Conservation (phyloP, 805 yeast genomes). For the Saccharomycopsis sp. region DNA sequence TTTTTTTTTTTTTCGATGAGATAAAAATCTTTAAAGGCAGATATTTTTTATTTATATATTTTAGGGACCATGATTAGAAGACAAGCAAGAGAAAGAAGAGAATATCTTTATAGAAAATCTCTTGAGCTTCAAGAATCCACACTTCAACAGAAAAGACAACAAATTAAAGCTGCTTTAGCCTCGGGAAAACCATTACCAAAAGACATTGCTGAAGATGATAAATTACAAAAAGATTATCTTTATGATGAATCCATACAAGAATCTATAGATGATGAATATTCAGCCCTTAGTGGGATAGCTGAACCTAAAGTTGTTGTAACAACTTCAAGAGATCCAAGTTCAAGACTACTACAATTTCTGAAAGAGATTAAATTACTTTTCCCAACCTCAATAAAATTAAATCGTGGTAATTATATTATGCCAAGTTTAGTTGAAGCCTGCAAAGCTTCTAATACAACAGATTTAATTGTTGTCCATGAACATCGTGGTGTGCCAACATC, state of each 20-base stretch:
- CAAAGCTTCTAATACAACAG: constrained; percentile 73
- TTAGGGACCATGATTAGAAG: constrained; percentile 55
- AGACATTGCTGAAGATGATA: constrained; percentile 82
- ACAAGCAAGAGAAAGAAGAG: constrained; percentile 95
- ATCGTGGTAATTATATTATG: constrained; percentile 89
- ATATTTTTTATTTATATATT: constrained; percentile 1
- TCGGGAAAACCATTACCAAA: constrained; percentile 85
- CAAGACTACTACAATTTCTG: constrained; percentile 81
- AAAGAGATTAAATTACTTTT: constrained; percentile 86
- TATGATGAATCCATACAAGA: constrained; percentile 74
- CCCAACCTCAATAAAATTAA: constrained; percentile 82
- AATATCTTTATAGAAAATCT: constrained; percentile 83
- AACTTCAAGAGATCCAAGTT: constrained; percentile 86
- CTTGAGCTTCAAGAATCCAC: constrained; percentile 86
- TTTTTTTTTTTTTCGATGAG: background rate
- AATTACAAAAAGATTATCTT: constrained; percentile 72
- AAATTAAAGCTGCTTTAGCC: constrained; percentile 80
- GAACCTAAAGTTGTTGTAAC: constrained; percentile 92
- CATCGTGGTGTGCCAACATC: constrained; percentile 98
- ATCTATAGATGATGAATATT: constrained; percentile 76
- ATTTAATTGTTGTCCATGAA: constrained; percentile 81
- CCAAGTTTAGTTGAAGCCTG: constrained; percentile 82
- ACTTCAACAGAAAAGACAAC: constrained; percentile 78
- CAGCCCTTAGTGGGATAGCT: constrained; percentile 74
- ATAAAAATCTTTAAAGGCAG: background rate